These are phyloP conservation scores for Phytophthora sp. DNA, from an alignment of 352 stramenopile species.

Conservation along the genomic window DNA sequence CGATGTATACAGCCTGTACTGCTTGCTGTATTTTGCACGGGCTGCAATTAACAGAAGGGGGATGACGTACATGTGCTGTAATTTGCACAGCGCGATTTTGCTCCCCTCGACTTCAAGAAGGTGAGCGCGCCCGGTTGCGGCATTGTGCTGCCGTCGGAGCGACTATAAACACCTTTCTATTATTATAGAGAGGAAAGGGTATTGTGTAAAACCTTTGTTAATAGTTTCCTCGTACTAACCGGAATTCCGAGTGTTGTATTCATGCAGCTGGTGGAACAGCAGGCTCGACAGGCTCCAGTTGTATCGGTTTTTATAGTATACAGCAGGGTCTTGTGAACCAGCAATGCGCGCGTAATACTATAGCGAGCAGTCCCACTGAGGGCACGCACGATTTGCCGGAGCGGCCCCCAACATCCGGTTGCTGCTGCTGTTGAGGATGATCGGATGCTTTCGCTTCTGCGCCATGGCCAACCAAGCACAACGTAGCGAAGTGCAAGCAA, in stretches of 20 bases:
- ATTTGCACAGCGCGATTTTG: slow-evolving; percentile 27
- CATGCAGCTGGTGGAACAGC: too few relatives aligned
- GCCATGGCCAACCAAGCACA: background rate
- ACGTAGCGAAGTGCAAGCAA: slow-evolving; percentile 13
- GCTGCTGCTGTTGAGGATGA: slow-evolving; percentile 8
- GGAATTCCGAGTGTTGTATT: too few relatives aligned
- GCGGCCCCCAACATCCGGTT: too few relatives aligned
- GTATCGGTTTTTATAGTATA: too few relatives aligned
- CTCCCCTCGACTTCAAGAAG: slow-evolving; percentile 36
- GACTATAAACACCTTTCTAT: slow-evolving; percentile 23
- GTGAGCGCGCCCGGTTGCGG: slow-evolving; percentile 13
- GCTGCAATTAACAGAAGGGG: background rate
- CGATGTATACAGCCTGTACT: too few relatives aligned
- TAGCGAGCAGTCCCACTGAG: slow-evolving; percentile 2
- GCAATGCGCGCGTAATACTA: too few relatives aligned
- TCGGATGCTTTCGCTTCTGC: slow-evolving; percentile 15
- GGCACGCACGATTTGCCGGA: slow-evolving; percentile 20
- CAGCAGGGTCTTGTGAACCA: too few relatives aligned
- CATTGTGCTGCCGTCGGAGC: slow-evolving; percentile 18
- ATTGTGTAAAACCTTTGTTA: too few relatives aligned
- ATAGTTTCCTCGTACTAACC: too few relatives aligned
- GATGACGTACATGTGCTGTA: background rate
- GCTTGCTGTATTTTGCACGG: background rate
- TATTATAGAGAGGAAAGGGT: too few relatives aligned
- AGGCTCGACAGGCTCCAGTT: background rate